Conservation (phyloP, 257 asterid genomes). For the Coffea eugenioides region DNA sequence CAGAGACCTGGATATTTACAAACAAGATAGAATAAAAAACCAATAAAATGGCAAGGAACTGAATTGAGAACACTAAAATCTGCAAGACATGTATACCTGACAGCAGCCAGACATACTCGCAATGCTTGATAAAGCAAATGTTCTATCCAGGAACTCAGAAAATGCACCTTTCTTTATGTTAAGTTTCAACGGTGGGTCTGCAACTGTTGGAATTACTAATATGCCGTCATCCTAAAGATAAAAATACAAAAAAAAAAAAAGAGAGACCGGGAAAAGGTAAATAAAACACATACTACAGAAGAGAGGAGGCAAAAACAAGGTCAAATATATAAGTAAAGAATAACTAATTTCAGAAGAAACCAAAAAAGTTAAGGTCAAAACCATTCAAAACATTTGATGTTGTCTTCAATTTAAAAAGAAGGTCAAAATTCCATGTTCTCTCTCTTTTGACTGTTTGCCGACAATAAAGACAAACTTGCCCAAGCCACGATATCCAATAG, state of each 20-base stretch:
- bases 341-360: background rate
- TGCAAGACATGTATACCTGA: slow-evolving; percentile 48
- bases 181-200: slow-evolving; percentile 70
- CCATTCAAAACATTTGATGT: background rate
- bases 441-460: background rate
- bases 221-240: slow-evolving; percentile 63
- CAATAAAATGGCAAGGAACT: slow-evolving; percentile 4
- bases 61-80: slow-evolving; percentile 8
- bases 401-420: background rate
- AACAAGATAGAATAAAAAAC: background rate
- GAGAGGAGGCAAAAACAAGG: background rate
- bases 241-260: background rate
- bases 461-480: background rate
- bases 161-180: slow-evolving; percentile 45
- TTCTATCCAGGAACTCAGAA: slow-evolving; percentile 52
- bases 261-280: background rate
- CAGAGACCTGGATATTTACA: slow-evolving; percentile 47
- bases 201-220: slow-evolving; percentile 75
- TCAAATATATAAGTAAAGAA: background rate
- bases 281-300: slow-evolving; percentile 7
- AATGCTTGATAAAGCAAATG: slow-evolving; percentile 60
- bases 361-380: background rate
- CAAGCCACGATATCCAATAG: background rate
- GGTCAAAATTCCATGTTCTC: background rate
- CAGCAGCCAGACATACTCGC: slow-evolving; percentile 87